phyloP scores from a whole-genome alignment of 2,329 filamentous ascomycete genomes.

The Talaromyces sp. region DNA sequence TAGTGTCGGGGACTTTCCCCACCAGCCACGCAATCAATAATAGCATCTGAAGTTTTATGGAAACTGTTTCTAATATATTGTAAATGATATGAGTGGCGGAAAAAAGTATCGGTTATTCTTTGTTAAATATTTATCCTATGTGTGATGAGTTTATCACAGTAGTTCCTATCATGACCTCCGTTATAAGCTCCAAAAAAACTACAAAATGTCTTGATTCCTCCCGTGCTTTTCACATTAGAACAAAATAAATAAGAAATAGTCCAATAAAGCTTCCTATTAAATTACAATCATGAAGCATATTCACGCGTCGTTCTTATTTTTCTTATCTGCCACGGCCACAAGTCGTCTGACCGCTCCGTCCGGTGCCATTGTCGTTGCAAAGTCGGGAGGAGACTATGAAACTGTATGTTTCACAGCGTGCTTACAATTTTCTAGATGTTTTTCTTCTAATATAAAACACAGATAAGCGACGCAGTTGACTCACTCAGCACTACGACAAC shows the following conservation, averaged over 20 bases:
- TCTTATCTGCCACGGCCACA: slow-evolving; percentile 16
- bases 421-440: neutral
- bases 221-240: neutral
- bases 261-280: neutral
- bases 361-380: slow-evolving; percentile 21
- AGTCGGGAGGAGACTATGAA: slow-evolving; percentile 19
- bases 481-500: slow-evolving; percentile 51
- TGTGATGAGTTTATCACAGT: neutral
- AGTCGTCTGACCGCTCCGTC: slow-evolving; percentile 20
- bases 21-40: neutral
- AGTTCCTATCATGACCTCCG: neutral
- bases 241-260: neutral
- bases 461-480: slow-evolving; percentile 46
- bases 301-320: slow-evolving; percentile 12
- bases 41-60: neutral
- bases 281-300: slow-evolving; percentile 6
- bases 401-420: slow-evolving; percentile 12
- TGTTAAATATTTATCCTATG: neutral
- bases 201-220: neutral
- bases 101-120: neutral
- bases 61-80: neutral
- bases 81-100: neutral
- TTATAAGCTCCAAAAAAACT: neutral
- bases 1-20: neutral
- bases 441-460: neutral